Evolutionary conservation across 2,329 filamentous ascomycete genomes (phyloP).

Genomic region (Claviceps purpurea): DNA sequence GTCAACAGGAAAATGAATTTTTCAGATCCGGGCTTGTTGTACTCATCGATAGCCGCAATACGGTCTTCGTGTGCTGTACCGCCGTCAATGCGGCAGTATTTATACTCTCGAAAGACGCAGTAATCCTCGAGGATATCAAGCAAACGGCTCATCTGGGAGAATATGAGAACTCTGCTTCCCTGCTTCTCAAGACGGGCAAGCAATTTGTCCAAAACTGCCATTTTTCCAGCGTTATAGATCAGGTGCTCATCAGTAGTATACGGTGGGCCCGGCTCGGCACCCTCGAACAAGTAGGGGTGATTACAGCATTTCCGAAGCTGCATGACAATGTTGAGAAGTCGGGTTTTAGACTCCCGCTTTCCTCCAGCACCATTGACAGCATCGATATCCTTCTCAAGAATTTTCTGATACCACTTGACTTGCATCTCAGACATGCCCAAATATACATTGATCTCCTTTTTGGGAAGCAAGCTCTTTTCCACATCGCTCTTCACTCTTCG

Average conservation of each 20-base stretch:
- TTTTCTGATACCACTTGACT: constrained; percentile 98
- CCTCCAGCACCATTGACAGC: constrained; percentile 93
- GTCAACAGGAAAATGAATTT: constrained; percentile 95
- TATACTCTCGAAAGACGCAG: constrained; percentile 86
- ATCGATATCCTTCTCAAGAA: constrained; percentile 96
- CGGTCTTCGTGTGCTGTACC: constrained; percentile 95
- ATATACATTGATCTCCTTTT: constrained; percentile 95
- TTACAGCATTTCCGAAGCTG: constrained; percentile 98
- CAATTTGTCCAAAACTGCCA: constrained; percentile 91
- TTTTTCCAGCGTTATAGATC: constrained; percentile 87
- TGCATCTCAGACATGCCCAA: constrained; percentile 99
- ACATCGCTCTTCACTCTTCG: constrained; percentile 96
- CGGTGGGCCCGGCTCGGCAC: constrained; percentile 88
- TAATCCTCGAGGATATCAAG: constrained; percentile 97
- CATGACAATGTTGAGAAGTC: constrained; percentile 97
- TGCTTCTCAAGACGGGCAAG: constrained; percentile 70
- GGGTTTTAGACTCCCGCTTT: constrained; percentile 94
- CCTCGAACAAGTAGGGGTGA: constrained; percentile 95
- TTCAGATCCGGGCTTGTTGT: constrained; percentile 90
- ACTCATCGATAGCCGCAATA: constrained; percentile 94
- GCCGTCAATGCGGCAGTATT: constrained; percentile 96
- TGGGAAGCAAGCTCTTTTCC: constrained; percentile 91
- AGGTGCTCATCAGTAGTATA: constrained; percentile 98
- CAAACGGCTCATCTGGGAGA: constrained; percentile 97
- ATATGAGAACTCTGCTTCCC: constrained; percentile 92